Conservation (phyloP, 805 yeast genomes). For the Wickerhamomyces kurtzmanii region DNA sequence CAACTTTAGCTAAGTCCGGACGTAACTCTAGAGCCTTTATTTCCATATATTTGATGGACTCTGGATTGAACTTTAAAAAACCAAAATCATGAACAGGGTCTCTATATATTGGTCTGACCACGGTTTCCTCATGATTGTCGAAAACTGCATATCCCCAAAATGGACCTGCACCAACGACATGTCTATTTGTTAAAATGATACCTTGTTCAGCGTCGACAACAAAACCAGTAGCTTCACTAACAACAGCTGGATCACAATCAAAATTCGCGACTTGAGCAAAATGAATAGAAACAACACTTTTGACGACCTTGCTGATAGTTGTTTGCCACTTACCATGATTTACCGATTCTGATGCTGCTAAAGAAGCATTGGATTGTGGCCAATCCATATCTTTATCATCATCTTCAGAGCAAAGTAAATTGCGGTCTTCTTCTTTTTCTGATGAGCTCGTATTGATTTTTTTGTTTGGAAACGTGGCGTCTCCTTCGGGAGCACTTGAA, state of each 20-base stretch:
- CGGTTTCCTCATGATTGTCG: constrained; percentile 91
- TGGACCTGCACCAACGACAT: constrained; percentile 94
- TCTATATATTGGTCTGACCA: constrained; percentile 75
- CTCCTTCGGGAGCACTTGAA: background rate
- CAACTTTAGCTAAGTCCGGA: constrained; percentile 85
- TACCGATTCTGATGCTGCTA: constrained; percentile 5
- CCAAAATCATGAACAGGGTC: constrained; percentile 97
- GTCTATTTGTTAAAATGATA: constrained; percentile 82
- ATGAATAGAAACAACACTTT: constrained; percentile 81
- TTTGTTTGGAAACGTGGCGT: constrained; percentile 1
- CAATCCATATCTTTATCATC: constrained; percentile 1
- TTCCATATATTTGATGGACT: constrained; percentile 60
- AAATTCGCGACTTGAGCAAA: constrained; percentile 81
- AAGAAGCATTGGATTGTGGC: background rate
- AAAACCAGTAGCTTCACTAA: constrained; percentile 92
- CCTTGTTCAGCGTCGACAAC: constrained; percentile 81
- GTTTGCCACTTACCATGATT: constrained; percentile 56
- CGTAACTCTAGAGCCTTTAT: constrained; percentile 55
- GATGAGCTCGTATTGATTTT: constrained; percentile 4
- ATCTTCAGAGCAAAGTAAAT: background rate
- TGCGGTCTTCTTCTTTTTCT: constrained; percentile 1
- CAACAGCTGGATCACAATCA: constrained; percentile 75
- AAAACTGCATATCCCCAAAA: constrained; percentile 86
- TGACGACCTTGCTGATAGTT: constrained; percentile 74
- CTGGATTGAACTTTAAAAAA: constrained; percentile 70